phyloP scores from a whole-genome alignment of 257 asterid species.

The Petunia axillaris region DNA sequence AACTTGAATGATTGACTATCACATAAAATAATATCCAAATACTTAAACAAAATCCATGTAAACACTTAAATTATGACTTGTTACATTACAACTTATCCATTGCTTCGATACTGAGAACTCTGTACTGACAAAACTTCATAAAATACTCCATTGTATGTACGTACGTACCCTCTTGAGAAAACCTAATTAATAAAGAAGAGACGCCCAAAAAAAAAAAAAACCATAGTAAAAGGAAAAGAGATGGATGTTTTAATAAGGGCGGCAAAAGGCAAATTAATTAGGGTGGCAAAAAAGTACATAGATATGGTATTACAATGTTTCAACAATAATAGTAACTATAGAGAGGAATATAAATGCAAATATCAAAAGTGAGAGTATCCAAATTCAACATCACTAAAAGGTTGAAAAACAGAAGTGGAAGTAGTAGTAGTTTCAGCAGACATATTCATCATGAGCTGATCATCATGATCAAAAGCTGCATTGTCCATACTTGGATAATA shows the following conservation, averaged over 20 bases:
- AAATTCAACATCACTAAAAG: slow-evolving; percentile 56
- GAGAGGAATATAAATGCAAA: neutral
- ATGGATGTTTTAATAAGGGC: slow-evolving; percentile 3
- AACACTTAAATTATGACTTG: neutral
- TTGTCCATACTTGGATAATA: slow-evolving; percentile 26
- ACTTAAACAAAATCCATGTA: slow-evolving; percentile 3
- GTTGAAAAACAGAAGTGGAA: slow-evolving; percentile 47
- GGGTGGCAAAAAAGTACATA: slow-evolving; percentile 22
- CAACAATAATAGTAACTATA: neutral
- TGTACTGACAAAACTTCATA: neutral
- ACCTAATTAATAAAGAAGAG: neutral
- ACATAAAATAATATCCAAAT: neutral
- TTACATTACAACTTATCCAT: slow-evolving; percentile 4
- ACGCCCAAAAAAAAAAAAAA: neutral
- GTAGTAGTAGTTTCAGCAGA: slow-evolving; percentile 27
- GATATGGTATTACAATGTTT: neutral
- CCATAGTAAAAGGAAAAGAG: too few relatives aligned
- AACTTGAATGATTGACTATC: neutral
- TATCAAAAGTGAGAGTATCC: slow-evolving; percentile 50
- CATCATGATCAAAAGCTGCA: slow-evolving; percentile 32
- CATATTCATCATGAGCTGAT: slow-evolving; percentile 34
- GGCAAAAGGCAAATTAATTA: neutral
- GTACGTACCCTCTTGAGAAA: neutral
- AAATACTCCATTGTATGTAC: too few relatives aligned
- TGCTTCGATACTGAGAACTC: neutral